Percentiles rank a stretch among this genome's conserved stretches.
Evolutionary conservation across 768 basidiomycete genomes (phyloP).

Genomic region (Dentipellis sp.): DNA sequence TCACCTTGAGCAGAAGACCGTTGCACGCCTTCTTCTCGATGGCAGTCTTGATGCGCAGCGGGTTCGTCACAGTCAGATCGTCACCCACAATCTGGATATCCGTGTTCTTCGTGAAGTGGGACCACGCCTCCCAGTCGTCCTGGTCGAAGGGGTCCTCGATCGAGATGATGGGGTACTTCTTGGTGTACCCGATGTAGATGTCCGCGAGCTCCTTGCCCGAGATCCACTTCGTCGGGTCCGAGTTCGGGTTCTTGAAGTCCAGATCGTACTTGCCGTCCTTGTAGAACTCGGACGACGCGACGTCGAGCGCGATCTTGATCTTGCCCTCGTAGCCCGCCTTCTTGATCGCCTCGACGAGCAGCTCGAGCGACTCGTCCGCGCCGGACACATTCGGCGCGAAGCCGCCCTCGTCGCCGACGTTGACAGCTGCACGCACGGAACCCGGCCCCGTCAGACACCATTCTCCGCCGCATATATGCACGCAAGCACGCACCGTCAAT

Average conservation of each 20-base stretch:
- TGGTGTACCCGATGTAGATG: slow-evolving; percentile 75
- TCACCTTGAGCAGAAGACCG: slow-evolving; percentile 89
- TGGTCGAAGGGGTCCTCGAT: slow-evolving; percentile 99
- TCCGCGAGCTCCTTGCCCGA: slow-evolving; percentile 88
- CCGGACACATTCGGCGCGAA: slow-evolving; percentile 98
- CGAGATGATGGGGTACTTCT: slow-evolving; percentile 94
- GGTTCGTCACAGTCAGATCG: slow-evolving; percentile 98
- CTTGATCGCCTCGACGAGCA: slow-evolving; percentile 92
- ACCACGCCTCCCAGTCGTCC: slow-evolving; percentile 99
- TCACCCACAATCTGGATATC: slow-evolving; percentile 91
- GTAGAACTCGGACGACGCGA: slow-evolving; percentile 99
- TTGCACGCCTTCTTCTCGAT: slow-evolving; percentile 99
- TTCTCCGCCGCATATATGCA: slow-evolving; percentile 1
- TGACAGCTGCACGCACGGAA: slow-evolving; percentile 57
- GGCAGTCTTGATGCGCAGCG: slow-evolving; percentile 92
- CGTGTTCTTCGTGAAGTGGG: slow-evolving; percentile 73
- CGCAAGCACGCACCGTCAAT: slow-evolving; percentile 70
- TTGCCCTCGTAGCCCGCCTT: slow-evolving; percentile 98
- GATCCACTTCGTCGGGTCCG: slow-evolving; percentile 95
- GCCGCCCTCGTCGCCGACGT: slow-evolving; percentile 99
- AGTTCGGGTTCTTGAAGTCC: slow-evolving; percentile 99
- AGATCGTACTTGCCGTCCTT: slow-evolving; percentile 99
- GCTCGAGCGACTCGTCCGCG: slow-evolving; percentile 95
- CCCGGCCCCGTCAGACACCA: slow-evolving; percentile 11
- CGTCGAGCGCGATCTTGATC: slow-evolving; percentile 97